These are phyloP conservation scores for Clarireedia hainanense DNA, from an alignment of 2,329 filamentous ascomycete genomes.

Conservation along the genomic window DNA sequence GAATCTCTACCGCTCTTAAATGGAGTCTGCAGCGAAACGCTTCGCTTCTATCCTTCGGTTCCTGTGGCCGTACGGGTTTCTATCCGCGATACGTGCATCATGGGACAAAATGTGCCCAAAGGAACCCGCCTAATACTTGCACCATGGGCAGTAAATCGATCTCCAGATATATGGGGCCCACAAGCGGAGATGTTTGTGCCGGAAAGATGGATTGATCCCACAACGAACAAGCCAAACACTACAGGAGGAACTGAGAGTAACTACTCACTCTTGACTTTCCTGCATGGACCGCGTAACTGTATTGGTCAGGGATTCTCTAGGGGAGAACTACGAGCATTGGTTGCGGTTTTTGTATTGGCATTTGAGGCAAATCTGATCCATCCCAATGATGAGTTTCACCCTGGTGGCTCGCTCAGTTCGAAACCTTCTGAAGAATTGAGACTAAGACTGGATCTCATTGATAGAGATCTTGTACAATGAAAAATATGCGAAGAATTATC, in stretches of 20 bases:
- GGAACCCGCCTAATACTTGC: not conserved
- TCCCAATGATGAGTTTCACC: not conserved
- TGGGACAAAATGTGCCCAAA: not conserved
- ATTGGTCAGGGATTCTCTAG: not conserved
- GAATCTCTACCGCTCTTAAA: not conserved
- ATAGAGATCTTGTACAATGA: too few species aligned
- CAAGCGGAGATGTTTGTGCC: not conserved
- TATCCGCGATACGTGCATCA: not conserved
- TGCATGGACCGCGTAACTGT: not conserved
- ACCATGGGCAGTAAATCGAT: not conserved
- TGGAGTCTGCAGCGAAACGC: not conserved
- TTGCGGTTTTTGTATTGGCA: not conserved
- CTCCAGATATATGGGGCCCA: not conserved
- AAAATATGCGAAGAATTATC: too few species aligned
- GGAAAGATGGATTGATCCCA: not conserved
- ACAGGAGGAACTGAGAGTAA: not conserved
- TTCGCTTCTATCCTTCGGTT: not conserved
- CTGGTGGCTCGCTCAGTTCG: not conserved
- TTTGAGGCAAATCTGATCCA: not conserved
- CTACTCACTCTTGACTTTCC: not conserved
- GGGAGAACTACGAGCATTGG: not conserved
- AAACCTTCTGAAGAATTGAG: not conserved
- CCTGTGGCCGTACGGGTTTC: not conserved
- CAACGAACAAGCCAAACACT: not conserved
- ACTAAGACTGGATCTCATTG: not conserved